Conservation (phyloP, 2,329 filamentous ascomycete genomes). For the Trichoderma asperellum region DNA sequence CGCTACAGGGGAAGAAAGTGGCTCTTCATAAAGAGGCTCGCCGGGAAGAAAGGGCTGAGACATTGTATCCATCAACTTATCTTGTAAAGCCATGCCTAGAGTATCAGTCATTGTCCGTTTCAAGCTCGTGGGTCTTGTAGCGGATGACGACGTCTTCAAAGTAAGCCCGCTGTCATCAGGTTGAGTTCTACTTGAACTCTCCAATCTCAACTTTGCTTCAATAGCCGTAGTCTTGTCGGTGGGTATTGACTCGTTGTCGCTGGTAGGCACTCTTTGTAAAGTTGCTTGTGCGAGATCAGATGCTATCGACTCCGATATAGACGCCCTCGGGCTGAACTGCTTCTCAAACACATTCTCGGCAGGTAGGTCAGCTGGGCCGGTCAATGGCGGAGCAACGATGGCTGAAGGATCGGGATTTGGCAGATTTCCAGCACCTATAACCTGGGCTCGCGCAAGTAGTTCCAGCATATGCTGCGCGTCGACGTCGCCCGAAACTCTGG, state of each 20-base stretch:
- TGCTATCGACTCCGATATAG: conserved; percentile 54
- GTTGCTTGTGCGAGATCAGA: conserved; percentile 44
- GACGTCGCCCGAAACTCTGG: conserved; percentile 77
- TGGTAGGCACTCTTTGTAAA: conserved; percentile 32
- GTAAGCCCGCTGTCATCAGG: conserved; percentile 61
- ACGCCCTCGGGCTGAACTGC: conserved; percentile 66
- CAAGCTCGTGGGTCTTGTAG: conserved; percentile 66
- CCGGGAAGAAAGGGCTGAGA: conserved; percentile 74
- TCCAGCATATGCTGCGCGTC: conserved; percentile 93
- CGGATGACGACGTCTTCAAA: conserved; percentile 56
- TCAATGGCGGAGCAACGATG: conserved; percentile 64
- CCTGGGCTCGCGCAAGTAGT: conserved; percentile 76
- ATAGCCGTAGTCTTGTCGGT: conserved; percentile 33
- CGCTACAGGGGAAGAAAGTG: conserved; percentile 49
- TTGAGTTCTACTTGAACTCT: conserved; percentile 57
- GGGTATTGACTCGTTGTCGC: conserved; percentile 27
- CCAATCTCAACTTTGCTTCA: conserved; percentile 49
- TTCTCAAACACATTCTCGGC: conserved; percentile 84
- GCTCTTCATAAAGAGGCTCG: conserved; percentile 43
- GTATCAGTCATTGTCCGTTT: conserved; percentile 90
- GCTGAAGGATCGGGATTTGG: conserved; percentile 51
- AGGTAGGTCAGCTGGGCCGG: conserved; percentile 74
- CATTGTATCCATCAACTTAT: conserved; percentile 82
- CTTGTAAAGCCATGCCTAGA: conserved; percentile 72
- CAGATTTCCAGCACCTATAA: conserved; percentile 71